A percentile compares a stretch with the other conserved stretches of the same genome.
phyloP scores from a whole-genome alignment of 2,329 filamentous ascomycete species.

The Trichoderma koningii region DNA sequence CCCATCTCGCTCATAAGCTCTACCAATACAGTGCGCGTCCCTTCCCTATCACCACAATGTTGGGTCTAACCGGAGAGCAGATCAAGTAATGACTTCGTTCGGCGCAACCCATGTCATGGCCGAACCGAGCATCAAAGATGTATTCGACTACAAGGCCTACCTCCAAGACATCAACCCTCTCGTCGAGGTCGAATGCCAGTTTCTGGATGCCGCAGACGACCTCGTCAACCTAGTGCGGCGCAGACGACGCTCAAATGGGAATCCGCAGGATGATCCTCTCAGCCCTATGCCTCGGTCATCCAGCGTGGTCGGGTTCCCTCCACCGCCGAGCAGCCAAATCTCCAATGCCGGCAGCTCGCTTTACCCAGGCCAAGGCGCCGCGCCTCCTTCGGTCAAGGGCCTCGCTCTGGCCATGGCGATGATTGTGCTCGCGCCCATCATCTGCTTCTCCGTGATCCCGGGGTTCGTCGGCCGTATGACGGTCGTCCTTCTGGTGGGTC shows the following conservation, averaged over 20 bases:
- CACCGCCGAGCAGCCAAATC: constrained; percentile 20
- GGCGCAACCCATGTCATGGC: constrained; percentile 53
- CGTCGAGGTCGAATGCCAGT: constrained; percentile 59
- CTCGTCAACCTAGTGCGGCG: constrained; percentile 47
- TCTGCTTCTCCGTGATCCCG: constrained; percentile 60
- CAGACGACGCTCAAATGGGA: constrained; percentile 21
- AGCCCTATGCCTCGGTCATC: constrained; percentile 33
- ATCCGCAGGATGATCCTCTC: constrained; percentile 30
- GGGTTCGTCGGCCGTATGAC: constrained; percentile 60
- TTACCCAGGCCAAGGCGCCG: neutral
- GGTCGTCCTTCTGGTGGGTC: constrained; percentile 56
- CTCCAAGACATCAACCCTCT: constrained; percentile 58
- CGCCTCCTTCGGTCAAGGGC: constrained; percentile 1
- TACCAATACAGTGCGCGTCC: constrained; percentile 65
- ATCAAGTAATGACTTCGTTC: constrained; percentile 62
- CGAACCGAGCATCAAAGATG: constrained; percentile 53
- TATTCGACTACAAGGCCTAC: constrained; percentile 52
- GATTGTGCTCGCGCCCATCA: constrained; percentile 56
- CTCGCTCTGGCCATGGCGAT: constrained; percentile 32
- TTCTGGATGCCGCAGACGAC: constrained; percentile 58
- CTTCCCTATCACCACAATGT: neutral
- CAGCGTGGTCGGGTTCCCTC: constrained; percentile 24
- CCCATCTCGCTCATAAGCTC: constrained; percentile 65
- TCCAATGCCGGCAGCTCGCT: constrained; percentile 21
- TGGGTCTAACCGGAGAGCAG: constrained; percentile 38